Evolutionary conservation across 441 rosid genomes (phyloP).

Genomic region (Geranium incanum): DNA sequence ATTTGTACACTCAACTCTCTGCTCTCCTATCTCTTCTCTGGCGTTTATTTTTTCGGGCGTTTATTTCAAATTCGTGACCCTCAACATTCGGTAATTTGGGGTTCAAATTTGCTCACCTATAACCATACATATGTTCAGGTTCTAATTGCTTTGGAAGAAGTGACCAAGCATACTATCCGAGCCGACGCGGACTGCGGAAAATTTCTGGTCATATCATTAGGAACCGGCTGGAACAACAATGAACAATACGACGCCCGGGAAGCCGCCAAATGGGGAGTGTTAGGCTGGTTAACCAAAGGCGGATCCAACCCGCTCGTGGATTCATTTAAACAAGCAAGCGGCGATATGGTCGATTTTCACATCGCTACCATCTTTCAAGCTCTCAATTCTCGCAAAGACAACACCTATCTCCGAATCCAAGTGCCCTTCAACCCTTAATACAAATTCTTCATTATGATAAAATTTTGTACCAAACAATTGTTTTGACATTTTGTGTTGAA

Average conservation of each 20-base stretch:
- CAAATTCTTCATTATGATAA: no score
- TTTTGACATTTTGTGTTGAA: no score
- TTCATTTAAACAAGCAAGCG: conserved; percentile 40
- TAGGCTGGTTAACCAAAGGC: conserved; percentile 33
- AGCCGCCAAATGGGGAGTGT: conserved; percentile 36
- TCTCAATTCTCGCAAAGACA: background rate
- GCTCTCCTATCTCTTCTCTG: no score
- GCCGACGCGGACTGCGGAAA: conserved; percentile 31
- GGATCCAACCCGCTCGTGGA: conserved; percentile 36
- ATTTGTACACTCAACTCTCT: no score
- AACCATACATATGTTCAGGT: conserved; percentile 20
- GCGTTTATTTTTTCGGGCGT: no score
- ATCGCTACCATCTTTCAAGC: conserved; percentile 37
- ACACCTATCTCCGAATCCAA: background rate
- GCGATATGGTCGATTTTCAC: conserved; percentile 56
- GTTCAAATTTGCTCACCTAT: no score
- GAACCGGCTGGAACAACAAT: conserved; percentile 31
- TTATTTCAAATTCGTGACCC: no score
- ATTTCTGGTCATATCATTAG: conserved; percentile 37
- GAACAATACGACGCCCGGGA: conserved; percentile 27
- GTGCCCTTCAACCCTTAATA: background rate
- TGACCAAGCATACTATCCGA: conserved; percentile 28
- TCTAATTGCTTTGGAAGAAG: conserved; percentile 35
- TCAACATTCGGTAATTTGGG: no score
- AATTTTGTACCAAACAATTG: no score